phyloP scores from a whole-genome alignment of 495 filamentous ascomycete genomes.

The Lasiosphaeriaceae sp. region DNA sequence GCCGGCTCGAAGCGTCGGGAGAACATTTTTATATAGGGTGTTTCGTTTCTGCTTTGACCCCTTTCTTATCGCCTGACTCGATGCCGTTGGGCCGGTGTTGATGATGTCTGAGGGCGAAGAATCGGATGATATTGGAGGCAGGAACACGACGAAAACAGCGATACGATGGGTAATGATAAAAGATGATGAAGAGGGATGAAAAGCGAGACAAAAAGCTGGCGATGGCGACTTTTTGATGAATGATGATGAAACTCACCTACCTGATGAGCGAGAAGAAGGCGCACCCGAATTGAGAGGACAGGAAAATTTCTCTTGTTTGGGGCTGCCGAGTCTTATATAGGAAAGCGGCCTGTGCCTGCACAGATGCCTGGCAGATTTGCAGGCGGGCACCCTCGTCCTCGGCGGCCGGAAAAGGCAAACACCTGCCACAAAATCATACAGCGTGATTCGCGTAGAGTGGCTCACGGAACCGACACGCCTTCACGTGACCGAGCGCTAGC shows the following conservation, averaged over 20 bases:
- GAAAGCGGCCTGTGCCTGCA: conserved; percentile 19
- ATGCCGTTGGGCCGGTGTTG: not conserved
- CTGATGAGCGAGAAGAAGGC: conserved; percentile 13
- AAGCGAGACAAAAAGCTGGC: conserved; percentile 8
- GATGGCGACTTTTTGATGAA: conserved; percentile 11
- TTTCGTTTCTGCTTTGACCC: not conserved
- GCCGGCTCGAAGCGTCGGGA: conserved; percentile 37
- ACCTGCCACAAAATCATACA: conserved; percentile 9
- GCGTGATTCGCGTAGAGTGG: conserved; percentile 28
- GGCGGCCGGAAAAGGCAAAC: conserved; percentile 23
- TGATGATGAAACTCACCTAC: conserved; percentile 18
- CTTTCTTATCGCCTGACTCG: not conserved
- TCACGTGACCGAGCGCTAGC: conserved; percentile 23
- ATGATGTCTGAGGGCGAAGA: not conserved
- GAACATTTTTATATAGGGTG: conserved; percentile 33
- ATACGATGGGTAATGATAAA: conserved; percentile 1
- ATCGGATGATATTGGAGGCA: not conserved
- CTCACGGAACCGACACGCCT: conserved; percentile 14
- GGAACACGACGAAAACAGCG: conserved; percentile 6
- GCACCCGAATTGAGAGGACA: conserved; percentile 9
- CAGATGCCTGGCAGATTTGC: conserved; percentile 25
- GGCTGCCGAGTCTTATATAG: conserved; percentile 23
- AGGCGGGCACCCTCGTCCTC: conserved; percentile 12
- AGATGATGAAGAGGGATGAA: conserved; percentile 4
- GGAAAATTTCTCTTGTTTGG: conserved; percentile 12